Evolutionary conservation across 73 alveolate genomes (phyloP), one percentile per base, ranked within the genome.

Genomic region (Effrenium voratum): DNA sequence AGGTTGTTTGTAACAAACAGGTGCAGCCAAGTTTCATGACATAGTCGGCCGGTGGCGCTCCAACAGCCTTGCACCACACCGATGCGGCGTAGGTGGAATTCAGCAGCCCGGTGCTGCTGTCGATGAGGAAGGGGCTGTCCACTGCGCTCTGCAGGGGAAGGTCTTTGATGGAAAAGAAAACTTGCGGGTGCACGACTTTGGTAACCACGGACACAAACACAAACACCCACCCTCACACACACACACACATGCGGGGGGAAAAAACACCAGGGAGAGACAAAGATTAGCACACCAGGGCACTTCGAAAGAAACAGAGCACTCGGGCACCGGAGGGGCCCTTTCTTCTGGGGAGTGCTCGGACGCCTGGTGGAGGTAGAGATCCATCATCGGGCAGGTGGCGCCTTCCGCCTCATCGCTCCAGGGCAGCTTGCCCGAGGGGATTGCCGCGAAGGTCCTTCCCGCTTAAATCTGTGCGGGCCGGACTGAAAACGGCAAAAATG

Each of bases 391-490:
- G 34, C 95, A 87, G 32, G 41, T 68, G 47, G 19, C 49, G 12
- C 75, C 49, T 24, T 75, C 88, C n/a, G 82, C 82, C 82, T 36
- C 49, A 70, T 90, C 97, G 76, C 97, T 90, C 97, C 97, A 90
- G 1, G 97, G 97, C 59, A 90, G 43, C 22, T 66, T 32, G 40
- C 97, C 97, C 0, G 97, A 90, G 8, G 97, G 97, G 32, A 90
- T 66, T 57, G 97, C 97, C 40, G 88, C 97, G 3, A 90, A 16
- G 28, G 97, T 90, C 97, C 97, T 90, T n/a, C n/a, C n/a, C n/a
- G n/a, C n/a, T n/a, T n/a, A n/a, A n/a, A n/a, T n/a, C n/a, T n/a
- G n/a, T n/a, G n/a, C n/a, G n/a, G n/a, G n/a, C n/a, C n/a, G n/a
- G n/a, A n/a, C n/a, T n/a, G n/a, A n/a, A n/a, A n/a, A n/a, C n/a